Evolutionary conservation across 192 early-diverging fungal species (phyloP).

Genomic region (Coemansia sp.): DNA sequence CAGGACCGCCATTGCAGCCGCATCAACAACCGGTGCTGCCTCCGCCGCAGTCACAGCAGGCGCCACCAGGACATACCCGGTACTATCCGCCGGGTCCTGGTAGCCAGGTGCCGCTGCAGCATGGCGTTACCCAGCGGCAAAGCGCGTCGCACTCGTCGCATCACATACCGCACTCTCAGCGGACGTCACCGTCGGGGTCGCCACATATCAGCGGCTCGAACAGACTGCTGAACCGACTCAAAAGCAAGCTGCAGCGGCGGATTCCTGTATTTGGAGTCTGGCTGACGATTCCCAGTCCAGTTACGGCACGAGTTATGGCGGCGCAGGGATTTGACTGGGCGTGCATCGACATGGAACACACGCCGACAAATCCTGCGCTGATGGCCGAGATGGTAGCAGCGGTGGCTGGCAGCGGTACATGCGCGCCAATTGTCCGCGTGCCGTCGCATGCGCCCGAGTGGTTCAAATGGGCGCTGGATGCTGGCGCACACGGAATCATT

Average conservation of each 20-base stretch:
- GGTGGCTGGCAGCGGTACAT: slow-evolving; percentile 51
- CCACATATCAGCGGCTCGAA: slow-evolving; percentile 9
- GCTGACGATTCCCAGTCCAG: slow-evolving; percentile 50
- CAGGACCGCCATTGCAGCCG: slow-evolving; percentile 9
- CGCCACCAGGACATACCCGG: slow-evolving; percentile 9
- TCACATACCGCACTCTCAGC: slow-evolving; percentile 6
- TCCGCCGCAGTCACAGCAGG: slow-evolving; percentile 8
- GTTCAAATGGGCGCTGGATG: slow-evolving; percentile 56
- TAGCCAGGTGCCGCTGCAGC: slow-evolving; percentile 10
- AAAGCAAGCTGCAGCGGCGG: slow-evolving; percentile 33
- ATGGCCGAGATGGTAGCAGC: slow-evolving; percentile 57
- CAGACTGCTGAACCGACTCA: slow-evolving; percentile 28
- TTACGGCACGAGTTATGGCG: slow-evolving; percentile 49
- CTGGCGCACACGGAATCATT: slow-evolving; percentile 51
- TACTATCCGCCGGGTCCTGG: slow-evolving; percentile 29
- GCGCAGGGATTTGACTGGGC: slow-evolving; percentile 55
- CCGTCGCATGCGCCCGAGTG: slow-evolving; percentile 53
- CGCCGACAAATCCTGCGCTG: slow-evolving; percentile 44
- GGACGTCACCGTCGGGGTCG: slow-evolving; percentile 22
- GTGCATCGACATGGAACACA: slow-evolving; percentile 56
- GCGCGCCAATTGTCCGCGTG: slow-evolving; percentile 51
- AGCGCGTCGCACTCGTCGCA: slow-evolving; percentile 10
- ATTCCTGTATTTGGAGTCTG: slow-evolving; percentile 49
- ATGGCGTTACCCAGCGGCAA: slow-evolving; percentile 15
- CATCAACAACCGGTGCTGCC: slow-evolving; percentile 13